Conservation (phyloP, 805 yeast species). For the Hanseniaspora hatyaiensis region DNA sequence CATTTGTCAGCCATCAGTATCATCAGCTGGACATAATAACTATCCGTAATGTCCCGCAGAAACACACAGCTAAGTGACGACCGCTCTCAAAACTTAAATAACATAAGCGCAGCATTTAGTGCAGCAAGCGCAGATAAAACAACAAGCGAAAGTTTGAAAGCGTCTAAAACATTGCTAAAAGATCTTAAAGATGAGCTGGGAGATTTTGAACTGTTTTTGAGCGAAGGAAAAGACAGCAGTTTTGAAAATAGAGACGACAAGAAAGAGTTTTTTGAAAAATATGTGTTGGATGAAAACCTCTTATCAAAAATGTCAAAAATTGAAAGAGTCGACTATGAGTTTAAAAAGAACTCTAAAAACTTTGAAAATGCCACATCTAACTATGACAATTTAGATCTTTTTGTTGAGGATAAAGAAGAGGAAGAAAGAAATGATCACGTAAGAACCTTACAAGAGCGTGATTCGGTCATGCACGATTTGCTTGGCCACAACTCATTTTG, state of each 20-base stretch:
- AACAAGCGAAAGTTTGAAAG: background rate
- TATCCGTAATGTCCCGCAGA: too few species aligned
- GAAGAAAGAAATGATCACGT: constrained; percentile 10
- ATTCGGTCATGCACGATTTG: background rate
- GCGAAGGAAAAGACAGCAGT: too few species aligned
- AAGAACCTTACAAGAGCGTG: background rate
- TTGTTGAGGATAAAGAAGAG: constrained; percentile 10
- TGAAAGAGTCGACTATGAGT: background rate
- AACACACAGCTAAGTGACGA: background rate
- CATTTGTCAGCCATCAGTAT: too few species aligned
- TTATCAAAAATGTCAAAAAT: background rate
- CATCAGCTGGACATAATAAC: too few species aligned
- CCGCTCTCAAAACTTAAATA: background rate
- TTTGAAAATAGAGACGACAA: background rate
- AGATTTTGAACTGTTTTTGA: constrained; percentile 2
- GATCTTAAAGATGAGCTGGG: constrained; percentile 8
- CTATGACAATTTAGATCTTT: constrained; percentile 2
- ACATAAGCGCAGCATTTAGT: background rate
- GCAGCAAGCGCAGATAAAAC: background rate
- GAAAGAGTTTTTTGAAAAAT: constrained; percentile 3
- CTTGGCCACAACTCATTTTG: constrained; percentile 7
- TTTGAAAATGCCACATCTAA: background rate
- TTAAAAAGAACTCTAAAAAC: background rate
- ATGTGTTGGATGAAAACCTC: background rate
- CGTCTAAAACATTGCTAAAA: background rate